Evolutionary conservation across 2,329 filamentous ascomycete genomes (phyloP), one percentile per base, ranked within the genome.

Genomic region (Botrytis porri): DNA sequence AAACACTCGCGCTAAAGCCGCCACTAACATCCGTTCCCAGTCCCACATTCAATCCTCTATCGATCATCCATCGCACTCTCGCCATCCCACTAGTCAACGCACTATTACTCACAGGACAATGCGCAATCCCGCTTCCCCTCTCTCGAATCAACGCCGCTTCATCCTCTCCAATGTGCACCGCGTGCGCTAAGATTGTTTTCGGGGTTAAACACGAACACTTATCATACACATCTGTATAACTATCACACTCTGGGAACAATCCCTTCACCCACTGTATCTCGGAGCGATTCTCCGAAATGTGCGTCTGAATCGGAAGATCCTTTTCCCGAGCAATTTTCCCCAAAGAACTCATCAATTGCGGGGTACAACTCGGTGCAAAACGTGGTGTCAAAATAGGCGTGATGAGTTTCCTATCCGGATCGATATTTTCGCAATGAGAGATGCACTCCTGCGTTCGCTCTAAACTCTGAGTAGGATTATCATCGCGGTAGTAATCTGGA

Each of bases 1-100:
- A 87, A 16, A 98, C 88, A 74, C 89, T 93, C 0, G 93, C 87
- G 72, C 90, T 93, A 81, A 95, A 98, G 0, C 96, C 96, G 4
- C 95, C 96, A 77, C 89, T 93, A 73, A 98, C 90, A 81, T 99
- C 96, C 0, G 95, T 98, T 0, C 96, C 96, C 0, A 99, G 84
- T 0, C 96, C 95, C 9, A 98, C 90, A 0, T 88, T 89, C 63
- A 98, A 86, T 0, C 93, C 94, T 70, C 87, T 86, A 35, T 94
- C 87, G 70, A 97, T 85, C 77, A 97, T 81, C 82, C 88, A 88
- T 29, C 95, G 86, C 2, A 99, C 91, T 6, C 88, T 89, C 14
- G 93, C 93, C 66, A 90, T 87, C 0, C 96, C 96, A 43, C 90
- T 93, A 1, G 93, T 93, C 66, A 99, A 85, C 0, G 93, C 90